Evolutionary conservation across 768 basidiomycete species (phyloP), one percentile per base, ranked within the genome.

Genomic region (Lentinula edodes): DNA sequence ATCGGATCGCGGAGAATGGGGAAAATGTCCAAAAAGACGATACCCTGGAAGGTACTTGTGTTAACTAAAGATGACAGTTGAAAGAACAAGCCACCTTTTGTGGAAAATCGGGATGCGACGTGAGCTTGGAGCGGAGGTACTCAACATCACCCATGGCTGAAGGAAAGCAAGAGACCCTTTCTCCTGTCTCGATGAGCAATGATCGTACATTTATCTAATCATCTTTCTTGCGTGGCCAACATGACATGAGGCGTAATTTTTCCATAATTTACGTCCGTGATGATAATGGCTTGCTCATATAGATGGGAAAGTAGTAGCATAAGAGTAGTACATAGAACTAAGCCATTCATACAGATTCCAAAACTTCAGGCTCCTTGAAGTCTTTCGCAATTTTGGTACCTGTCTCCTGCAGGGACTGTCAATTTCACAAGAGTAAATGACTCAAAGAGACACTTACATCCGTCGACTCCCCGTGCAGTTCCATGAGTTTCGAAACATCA

Each of bases 361-460:
- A 85, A 69, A 95, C 84, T 79, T 94, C 93, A 50, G 95, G 95
- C 85, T 98, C 95, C 84, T 96, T 95, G 84, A 95, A 98, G 74
- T 96, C 95, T 82, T 91, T 94, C 62, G 83, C 90, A 59, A 96
- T 89, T 76, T 91, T 89, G 67, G 93, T 91, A 67, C 96, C 96
- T 52, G 93, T 95, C 83, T 96, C 95, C 91, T 96, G 71, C 57
- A 65, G 32, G 55, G 56, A 45, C 58, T 58, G 63, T 52, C 64
- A 69, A 16, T 61, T 68, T 9, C 23, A 23, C 6, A 16, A 34
- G 10, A 63, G 9, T 36, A 41, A 18, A 43, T 15, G 34, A 28
- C 43, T 55, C 62, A 46, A 63, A 42, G 43, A 16, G 58, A 52
- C 39, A 85, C 94, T 71, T 72, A 95, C 95, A 69, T 96, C 93